A percentile compares a stretch with the other conserved stretches of the same genome.
Evolutionary conservation across 208 protist genomes (phyloP).

Genomic region (Leishmania amazonensis): DNA sequence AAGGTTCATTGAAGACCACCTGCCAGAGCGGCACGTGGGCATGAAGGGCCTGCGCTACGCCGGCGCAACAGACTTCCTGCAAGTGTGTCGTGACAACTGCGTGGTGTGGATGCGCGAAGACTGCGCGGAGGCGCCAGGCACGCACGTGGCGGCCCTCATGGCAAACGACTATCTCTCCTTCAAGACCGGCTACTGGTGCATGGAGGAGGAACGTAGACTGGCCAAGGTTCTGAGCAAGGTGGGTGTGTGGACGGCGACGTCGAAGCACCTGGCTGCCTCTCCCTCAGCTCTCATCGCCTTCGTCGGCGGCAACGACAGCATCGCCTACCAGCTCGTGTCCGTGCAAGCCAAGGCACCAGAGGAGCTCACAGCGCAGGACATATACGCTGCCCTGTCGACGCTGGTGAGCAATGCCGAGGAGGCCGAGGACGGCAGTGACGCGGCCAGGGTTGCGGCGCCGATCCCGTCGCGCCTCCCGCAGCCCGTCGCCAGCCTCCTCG

Average conservation of each 20-base stretch:
- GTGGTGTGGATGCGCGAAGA: constrained; percentile 69
- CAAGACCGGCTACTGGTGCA: constrained; percentile 71
- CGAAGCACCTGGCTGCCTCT: constrained; percentile 14
- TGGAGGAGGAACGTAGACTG: constrained; percentile 45
- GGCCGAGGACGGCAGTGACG: constrained; percentile 1
- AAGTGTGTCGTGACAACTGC: constrained; percentile 73
- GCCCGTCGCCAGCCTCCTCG: constrained; percentile 43
- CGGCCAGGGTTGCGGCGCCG: background rate
- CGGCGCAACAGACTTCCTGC: constrained; percentile 53
- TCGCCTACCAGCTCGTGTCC: constrained; percentile 37
- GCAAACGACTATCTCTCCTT: constrained; percentile 59
- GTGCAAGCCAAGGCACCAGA: constrained; percentile 30
- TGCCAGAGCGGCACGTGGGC: constrained; percentile 44
- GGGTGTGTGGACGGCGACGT: constrained; percentile 27
- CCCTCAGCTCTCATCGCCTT: constrained; percentile 47
- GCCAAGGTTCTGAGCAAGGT: constrained; percentile 22
- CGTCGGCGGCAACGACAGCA: constrained; percentile 62
- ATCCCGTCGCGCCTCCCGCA: constrained; percentile 17
- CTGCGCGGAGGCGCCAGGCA: constrained; percentile 32
- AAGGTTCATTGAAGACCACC: constrained; percentile 51
- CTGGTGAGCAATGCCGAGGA: constrained; percentile 25
- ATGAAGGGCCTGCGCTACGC: constrained; percentile 48
- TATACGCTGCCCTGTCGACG: constrained; percentile 34
- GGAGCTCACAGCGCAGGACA: constrained; percentile 35
- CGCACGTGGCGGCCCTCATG: constrained; percentile 36